These are phyloP conservation scores for Wickerhamiella infanticola DNA, from an alignment of 1,139 yeast species.

Conservation along the genomic window DNA sequence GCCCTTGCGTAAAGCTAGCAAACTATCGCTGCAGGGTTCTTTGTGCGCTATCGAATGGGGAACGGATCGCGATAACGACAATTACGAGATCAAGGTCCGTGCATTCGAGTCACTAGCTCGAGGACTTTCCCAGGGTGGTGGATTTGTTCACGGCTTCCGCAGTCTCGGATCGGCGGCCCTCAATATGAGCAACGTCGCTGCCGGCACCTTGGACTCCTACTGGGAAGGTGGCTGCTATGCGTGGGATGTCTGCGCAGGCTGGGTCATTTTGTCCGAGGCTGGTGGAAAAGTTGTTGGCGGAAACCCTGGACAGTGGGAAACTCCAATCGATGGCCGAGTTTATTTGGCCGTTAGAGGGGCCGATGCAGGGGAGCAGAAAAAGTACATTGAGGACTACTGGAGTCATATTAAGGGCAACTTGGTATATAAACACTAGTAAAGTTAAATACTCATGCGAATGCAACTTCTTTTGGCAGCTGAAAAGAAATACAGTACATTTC, in stretches of 20 bases:
- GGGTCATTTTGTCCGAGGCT: conserved; percentile 43
- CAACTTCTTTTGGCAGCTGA: conserved; percentile 61
- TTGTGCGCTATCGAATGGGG: conserved; percentile 48
- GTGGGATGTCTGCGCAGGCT: conserved; percentile 55
- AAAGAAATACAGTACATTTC: conserved; percentile 89
- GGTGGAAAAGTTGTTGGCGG: conserved; percentile 43
- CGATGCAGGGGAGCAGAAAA: conserved; percentile 28
- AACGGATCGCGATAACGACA: conserved; percentile 36
- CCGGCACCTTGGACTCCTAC: conserved; percentile 40
- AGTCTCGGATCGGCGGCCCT: conserved; percentile 47
- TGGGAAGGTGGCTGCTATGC: conserved; percentile 54
- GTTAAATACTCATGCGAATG: conserved; percentile 24
- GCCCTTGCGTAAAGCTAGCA: conserved; percentile 25
- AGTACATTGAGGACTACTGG: conserved; percentile 37
- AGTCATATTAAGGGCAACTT: conserved; percentile 31
- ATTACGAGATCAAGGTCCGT: conserved; percentile 33
- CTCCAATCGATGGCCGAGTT: conserved; percentile 34
- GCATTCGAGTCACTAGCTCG: conserved; percentile 34
- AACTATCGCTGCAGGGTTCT: conserved; percentile 33
- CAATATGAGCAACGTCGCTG: conserved; percentile 39
- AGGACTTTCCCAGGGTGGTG: conserved; percentile 30
- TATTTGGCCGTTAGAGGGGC: conserved; percentile 43
- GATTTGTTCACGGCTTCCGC: conserved; percentile 43
- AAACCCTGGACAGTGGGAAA: conserved; percentile 33
- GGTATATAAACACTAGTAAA: conserved; percentile 21